Base-by-base conservation (phyloP, 1,284 basidiomycete species). In the Rhodotorula sp. region DNA sequence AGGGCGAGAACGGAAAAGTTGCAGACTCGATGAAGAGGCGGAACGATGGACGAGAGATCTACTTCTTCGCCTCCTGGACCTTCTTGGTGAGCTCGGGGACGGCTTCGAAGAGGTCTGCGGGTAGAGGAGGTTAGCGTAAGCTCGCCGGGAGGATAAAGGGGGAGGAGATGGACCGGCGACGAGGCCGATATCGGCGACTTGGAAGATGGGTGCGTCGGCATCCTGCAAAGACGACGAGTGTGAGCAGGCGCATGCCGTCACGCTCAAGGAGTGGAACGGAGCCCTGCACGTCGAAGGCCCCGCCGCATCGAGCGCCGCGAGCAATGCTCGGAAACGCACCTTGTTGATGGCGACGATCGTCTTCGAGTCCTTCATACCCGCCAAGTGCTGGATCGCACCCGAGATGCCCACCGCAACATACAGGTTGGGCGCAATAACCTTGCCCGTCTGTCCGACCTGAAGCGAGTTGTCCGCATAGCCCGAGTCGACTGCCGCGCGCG, bases 321-420 rank as follows among this genome's bases (percentile, higher is more conserved):
- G 22, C 11, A 9, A 32, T 30, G 11, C 19, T 13, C 5, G 17
- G 7, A 20, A 29, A 64, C 79, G 62, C 66, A 88, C 92, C 86
- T 99, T 99, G 85, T 99, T 99, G 76, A 99, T 88, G 11, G 96
- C 95, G 36, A 97, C 94, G 75, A 99, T 99, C 77, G 97, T 85
- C 84, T 99, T 99, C 27, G 91, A 94, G 81, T 99, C 96, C 82
- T 99, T 99, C 96, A 99, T 99, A 44, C 96, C 96, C 36, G 96
- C 96, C 72, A 99, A 84, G 84, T 99, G 96, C 82, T 99, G 96
- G 78, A 99, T 99, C 30, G 94, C 96, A 55, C 96, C 96, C 39
- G 92, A 96, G 78, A 99, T 99, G 72, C 96, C 96, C 59, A 99
- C 81, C 22, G 96, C 96, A 79, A 99, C 86, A 82, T 99, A 99